Evolutionary conservation across 345 rosid species (phyloP).

Genomic region (Bruguiera sexangula): DNA sequence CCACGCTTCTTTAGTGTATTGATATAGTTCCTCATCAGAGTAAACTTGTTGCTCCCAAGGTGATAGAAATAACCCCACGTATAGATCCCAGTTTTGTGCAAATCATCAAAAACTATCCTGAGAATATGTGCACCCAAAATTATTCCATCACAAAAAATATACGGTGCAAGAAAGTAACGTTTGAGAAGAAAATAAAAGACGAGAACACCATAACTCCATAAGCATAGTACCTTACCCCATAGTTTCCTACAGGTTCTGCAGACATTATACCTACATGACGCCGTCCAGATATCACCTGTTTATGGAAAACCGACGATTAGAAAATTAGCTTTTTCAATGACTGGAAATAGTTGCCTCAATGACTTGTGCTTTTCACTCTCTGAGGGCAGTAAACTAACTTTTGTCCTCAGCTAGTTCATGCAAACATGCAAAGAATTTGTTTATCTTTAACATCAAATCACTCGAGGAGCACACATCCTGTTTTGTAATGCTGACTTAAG

Average conservation of each 20-base stretch:
- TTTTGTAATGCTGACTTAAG: no score
- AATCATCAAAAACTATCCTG: slow-evolving; percentile 86
- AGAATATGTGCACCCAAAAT: slow-evolving; percentile 12
- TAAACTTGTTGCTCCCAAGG: slow-evolving; percentile 81
- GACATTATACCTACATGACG: slow-evolving; percentile 93
- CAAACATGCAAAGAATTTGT: neutral
- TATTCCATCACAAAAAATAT: neutral
- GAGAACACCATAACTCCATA: neutral
- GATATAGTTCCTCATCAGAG: slow-evolving; percentile 73
- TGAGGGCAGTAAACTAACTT: neutral
- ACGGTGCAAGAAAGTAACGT: neutral
- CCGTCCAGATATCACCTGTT: slow-evolving; percentile 83
- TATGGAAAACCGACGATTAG: slow-evolving; percentile 9
- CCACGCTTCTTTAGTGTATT: slow-evolving; percentile 70
- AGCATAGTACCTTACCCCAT: slow-evolving; percentile 78
- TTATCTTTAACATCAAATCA: neutral
- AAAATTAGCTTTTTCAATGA: neutral
- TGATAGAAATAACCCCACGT: slow-evolving; percentile 84
- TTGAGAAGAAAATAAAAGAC: neutral
- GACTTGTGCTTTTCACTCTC: no score
- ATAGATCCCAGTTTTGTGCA: slow-evolving; percentile 93
- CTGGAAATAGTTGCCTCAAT: neutral
- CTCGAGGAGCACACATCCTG: neutral
- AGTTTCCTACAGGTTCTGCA: slow-evolving; percentile 91
- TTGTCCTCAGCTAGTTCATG: neutral